Percentiles rank a stretch among this genome's conserved stretches.
These are phyloP conservation scores for Ettlia oleoabundans DNA, from an alignment of 139 green algal genomes.

Conservation along the genomic window DNA sequence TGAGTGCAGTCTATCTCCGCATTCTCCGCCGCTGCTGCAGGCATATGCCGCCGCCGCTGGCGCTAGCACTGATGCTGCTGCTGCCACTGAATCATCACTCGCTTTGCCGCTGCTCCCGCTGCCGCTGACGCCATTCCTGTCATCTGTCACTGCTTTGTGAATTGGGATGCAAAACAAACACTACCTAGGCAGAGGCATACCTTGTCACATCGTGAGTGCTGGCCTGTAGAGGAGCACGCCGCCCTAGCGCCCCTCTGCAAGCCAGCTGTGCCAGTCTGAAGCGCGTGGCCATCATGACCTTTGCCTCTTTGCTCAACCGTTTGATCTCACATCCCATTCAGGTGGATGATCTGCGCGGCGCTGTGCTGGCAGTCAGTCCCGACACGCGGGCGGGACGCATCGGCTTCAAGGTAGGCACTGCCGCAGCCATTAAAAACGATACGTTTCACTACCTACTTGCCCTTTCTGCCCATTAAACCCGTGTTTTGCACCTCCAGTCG, in stretches of 20 bases:
- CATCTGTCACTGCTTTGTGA: too few relatives aligned
- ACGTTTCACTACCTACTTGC: too few relatives aligned
- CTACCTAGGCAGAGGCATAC: too few relatives aligned
- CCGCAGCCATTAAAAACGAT: too few relatives aligned
- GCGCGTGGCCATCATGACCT: not conserved
- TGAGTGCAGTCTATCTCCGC: slow-evolving; percentile 17
- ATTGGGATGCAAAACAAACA: too few relatives aligned
- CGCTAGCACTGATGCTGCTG: not conserved
- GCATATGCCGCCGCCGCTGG: not conserved
- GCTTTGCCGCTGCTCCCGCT: too few relatives aligned
- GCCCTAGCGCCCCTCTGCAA: not conserved
- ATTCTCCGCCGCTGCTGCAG: not conserved
- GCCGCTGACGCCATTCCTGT: too few relatives aligned
- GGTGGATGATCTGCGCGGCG: slow-evolving; percentile 50
- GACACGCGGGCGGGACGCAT: slow-evolving; percentile 52
- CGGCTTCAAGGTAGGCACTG: slow-evolving; percentile 39
- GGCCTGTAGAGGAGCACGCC: too few relatives aligned
- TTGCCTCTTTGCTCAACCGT: not conserved
- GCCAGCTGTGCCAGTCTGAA: not conserved
- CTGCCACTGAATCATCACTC: not conserved
- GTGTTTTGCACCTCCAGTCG: too few relatives aligned
- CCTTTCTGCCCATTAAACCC: too few relatives aligned
- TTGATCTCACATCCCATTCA: not conserved
- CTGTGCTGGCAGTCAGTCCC: slow-evolving; percentile 50
- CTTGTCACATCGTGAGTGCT: too few relatives aligned